Percentiles rank a stretch among this genome's conserved stretches.
Conservation (phyloP, 176 grass and related monocot species). For the Oropetium thomaeum region DNA sequence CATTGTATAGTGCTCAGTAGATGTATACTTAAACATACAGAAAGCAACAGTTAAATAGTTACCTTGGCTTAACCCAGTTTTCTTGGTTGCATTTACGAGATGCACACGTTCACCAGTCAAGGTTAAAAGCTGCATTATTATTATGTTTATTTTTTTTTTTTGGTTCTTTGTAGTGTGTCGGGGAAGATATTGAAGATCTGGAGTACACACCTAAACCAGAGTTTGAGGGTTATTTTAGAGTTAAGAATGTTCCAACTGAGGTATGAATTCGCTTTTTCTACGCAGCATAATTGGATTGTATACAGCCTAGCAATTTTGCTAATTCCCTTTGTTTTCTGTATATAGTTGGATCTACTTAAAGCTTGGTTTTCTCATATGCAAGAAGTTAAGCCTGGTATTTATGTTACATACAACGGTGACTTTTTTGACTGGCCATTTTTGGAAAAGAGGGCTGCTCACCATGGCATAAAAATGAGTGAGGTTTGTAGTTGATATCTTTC, state of each 20-base stretch:
- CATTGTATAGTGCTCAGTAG: background rate
- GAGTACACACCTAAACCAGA: conserved; percentile 98
- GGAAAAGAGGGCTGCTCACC: conserved; percentile 91
- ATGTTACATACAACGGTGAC: conserved; percentile 98
- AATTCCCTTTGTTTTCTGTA: conserved; percentile 26
- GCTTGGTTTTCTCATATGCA: conserved; percentile 97
- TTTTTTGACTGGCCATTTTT: conserved; percentile 99
- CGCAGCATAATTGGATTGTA: conserved; percentile 11
- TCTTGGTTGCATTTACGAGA: conserved; percentile 27
- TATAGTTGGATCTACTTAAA: conserved; percentile 81
- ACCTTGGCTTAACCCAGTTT: conserved; percentile 13
- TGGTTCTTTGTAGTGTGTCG: conserved; percentile 72
- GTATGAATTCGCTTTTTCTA: conserved; percentile 33
- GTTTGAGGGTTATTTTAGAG: conserved; percentile 89
- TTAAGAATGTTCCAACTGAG: conserved; percentile 89
- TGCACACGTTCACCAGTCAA: background rate
- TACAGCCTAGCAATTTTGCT: conserved; percentile 11
- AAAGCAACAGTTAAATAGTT: conserved; percentile 12
- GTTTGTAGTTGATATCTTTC: conserved; percentile 35
- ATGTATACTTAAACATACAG: conserved; percentile 12
- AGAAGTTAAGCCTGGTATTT: conserved; percentile 98
- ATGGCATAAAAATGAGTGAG: conserved; percentile 90
- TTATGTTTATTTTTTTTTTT: no score
- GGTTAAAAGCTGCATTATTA: conserved; percentile 15
- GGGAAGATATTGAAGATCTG: conserved; percentile 97